Evolutionary conservation across 345 rosid genomes (phyloP).

Genomic region (Garcia nutans): DNA sequence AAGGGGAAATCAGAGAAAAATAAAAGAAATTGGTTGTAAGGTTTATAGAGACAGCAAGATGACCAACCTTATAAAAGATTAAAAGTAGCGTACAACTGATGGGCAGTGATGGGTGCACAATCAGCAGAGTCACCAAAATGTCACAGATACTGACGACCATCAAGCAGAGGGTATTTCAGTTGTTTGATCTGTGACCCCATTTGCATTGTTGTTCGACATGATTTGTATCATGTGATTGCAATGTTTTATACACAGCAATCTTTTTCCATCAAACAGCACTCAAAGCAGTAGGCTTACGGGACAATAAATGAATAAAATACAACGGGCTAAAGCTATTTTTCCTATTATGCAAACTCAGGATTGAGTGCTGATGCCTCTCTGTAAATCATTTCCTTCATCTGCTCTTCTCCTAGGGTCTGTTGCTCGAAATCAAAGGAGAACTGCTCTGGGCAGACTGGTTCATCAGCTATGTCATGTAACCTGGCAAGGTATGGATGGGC

Average conservation of each 20-base stretch:
- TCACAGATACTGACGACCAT: not conserved
- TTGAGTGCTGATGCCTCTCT: constrained; percentile 71
- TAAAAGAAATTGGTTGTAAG: not conserved
- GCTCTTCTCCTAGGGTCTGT: constrained; percentile 76
- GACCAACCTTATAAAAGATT: not conserved
- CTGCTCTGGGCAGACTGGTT: constrained; percentile 69
- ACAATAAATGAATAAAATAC: not conserved
- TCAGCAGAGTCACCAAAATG: not conserved
- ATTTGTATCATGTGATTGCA: not conserved
- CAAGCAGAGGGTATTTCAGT: not conserved
- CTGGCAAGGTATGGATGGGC: constrained; percentile 82
- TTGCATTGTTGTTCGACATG: not conserved
- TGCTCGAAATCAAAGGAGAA: constrained; percentile 92
- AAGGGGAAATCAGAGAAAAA: not conserved
- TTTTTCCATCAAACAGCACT: not conserved
- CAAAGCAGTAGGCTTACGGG: not conserved
- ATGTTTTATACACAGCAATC: not conserved
- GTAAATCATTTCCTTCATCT: constrained; percentile 87
- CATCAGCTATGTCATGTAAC: constrained; percentile 84
- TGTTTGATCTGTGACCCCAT: not conserved
- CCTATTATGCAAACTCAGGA: constrained; percentile 56
- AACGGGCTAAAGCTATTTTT: not conserved
- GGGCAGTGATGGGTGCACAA: constrained; percentile 3
- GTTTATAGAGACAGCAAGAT: not conserved
- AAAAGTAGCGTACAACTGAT: not conserved